Percentiles rank a stretch among this genome's conserved stretches.
Evolutionary conservation across 768 basidiomycete species (phyloP).

Genomic region (Erythrobasidium yunnanense): DNA sequence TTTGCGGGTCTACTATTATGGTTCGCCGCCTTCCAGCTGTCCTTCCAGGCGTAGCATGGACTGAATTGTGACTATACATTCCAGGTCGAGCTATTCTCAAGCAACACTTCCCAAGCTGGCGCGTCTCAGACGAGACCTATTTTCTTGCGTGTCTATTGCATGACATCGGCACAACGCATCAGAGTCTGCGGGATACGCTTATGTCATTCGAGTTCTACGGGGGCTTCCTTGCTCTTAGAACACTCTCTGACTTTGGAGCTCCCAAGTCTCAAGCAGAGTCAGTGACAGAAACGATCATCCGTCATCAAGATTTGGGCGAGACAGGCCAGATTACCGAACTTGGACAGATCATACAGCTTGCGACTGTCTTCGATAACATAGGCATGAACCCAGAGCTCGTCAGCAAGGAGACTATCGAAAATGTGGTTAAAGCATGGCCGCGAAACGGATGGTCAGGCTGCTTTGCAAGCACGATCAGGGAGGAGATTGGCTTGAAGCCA

Average conservation of each 20-base stretch:
- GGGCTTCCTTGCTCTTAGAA: not conserved
- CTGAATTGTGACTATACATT: not conserved
- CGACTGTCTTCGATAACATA: conserved; percentile 4
- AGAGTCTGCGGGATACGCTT: not conserved
- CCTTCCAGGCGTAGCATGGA: not conserved
- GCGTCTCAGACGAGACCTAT: not conserved
- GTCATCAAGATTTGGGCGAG: conserved; percentile 2
- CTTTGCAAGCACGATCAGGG: not conserved
- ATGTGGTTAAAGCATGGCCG: not conserved
- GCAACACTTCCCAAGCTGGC: not conserved
- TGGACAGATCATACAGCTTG: not conserved
- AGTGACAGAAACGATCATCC: not conserved
- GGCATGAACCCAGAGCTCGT: conserved; percentile 2
- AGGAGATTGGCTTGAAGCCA: conserved; percentile 7
- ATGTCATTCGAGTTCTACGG: conserved; percentile 8
- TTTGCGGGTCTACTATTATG: not conserved
- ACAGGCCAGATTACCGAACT: not conserved
- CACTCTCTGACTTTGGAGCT: not conserved
- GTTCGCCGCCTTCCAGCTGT: not conserved
- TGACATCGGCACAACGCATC: not conserved
- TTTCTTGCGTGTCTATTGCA: not conserved
- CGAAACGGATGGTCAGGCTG: conserved; percentile 1
- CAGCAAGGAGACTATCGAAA: not conserved
- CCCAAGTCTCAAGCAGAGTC: not conserved
- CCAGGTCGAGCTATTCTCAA: conserved; percentile 7